phyloP scores from a whole-genome alignment of 768 basidiomycete species.

The Serendipita sp. region DNA sequence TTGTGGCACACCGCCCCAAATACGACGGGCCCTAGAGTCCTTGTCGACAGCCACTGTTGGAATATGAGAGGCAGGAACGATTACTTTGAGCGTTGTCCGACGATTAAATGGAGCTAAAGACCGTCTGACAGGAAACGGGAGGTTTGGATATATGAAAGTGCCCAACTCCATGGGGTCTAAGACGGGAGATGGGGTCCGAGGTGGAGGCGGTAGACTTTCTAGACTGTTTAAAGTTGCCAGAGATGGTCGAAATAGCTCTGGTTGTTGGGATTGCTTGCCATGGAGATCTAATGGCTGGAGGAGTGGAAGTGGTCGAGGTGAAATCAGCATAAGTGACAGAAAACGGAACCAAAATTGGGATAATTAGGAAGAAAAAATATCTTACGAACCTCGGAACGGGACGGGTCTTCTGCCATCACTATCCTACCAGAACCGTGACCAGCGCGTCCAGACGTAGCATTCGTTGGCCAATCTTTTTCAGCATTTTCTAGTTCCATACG shows the following conservation, averaged over 20 bases:
- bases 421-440: neutral
- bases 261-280: neutral
- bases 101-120: neutral
- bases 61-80: neutral
- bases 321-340: neutral
- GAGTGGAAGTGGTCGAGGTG: neutral
- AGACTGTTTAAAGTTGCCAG: neutral
- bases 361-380: neutral
- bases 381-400: neutral
- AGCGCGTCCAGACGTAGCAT: too few relatives aligned
- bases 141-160: neutral
- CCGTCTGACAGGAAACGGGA: constrained; percentile 4
- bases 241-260: neutral
- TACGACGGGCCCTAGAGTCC: neutral
- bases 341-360: neutral
- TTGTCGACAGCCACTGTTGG: neutral
- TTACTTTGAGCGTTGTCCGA: neutral
- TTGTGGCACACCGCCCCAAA: constrained; percentile 5
- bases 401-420: neutral
- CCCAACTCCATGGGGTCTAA: constrained; percentile 2
- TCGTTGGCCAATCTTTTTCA: too few relatives aligned
- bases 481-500: too few relatives aligned
- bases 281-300: neutral
- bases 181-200: neutral
- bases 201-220: neutral